Percentiles rank a stretch among this genome's conserved stretches.
These are phyloP conservation scores for Salix dunnii DNA, from an alignment of 345 rosid genomes.

Conservation along the genomic window DNA sequence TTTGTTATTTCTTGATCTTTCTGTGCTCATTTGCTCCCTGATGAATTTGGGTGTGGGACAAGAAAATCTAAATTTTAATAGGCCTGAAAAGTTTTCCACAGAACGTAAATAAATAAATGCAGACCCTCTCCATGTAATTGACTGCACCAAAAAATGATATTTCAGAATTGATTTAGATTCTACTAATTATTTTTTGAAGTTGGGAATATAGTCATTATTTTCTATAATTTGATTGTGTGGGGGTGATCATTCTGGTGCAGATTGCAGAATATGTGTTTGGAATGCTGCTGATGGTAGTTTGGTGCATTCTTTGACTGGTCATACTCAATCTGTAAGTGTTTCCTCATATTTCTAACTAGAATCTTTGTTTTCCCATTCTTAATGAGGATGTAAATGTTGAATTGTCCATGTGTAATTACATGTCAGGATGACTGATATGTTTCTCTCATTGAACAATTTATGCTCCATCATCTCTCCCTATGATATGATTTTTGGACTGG, in stretches of 20 bases:
- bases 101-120: neutral
- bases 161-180: neutral
- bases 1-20: neutral
- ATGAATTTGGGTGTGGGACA: neutral
- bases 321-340: constrained; percentile 82
- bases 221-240: neutral
- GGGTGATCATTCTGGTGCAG: constrained; percentile 39
- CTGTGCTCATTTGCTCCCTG: neutral
- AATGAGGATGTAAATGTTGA: neutral
- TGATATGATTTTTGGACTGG: neutral
- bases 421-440: neutral
- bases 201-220: neutral
- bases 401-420: neutral
- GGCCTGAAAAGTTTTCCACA: neutral
- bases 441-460: neutral
- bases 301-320: constrained; percentile 97
- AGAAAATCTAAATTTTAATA: neutral
- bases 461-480: neutral
- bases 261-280: constrained; percentile 99
- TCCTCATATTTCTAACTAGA: neutral
- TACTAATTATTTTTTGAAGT: neutral
- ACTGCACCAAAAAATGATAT: neutral
- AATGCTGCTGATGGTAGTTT: constrained; percentile 95
- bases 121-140: neutral
- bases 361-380: neutral